A percentile compares a stretch with the other conserved stretches of the same genome.
Evolutionary conservation across 805 yeast species (phyloP).

Genomic region (Candida maris): DNA sequence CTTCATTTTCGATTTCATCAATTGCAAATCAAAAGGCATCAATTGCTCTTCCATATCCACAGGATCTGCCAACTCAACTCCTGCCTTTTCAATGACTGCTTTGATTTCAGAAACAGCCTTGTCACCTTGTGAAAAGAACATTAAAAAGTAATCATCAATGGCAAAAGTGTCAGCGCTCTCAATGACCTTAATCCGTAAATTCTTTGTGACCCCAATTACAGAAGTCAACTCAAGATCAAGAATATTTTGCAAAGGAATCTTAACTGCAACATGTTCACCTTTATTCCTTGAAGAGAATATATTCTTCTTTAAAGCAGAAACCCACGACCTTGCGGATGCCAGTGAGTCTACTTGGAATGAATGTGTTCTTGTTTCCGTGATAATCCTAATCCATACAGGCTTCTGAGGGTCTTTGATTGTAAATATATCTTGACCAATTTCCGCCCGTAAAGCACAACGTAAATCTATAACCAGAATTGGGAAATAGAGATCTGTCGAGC

Average conservation of each 20-base stretch:
- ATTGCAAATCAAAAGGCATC: constrained; percentile 9
- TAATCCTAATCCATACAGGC: constrained; percentile 52
- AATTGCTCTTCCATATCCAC: constrained; percentile 22
- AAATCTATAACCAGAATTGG: constrained; percentile 76
- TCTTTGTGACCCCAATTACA: constrained; percentile 54
- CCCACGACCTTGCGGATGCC: constrained; percentile 79
- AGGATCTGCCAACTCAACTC: constrained; percentile 24
- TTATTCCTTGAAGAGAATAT: constrained; percentile 70
- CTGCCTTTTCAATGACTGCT: constrained; percentile 35
- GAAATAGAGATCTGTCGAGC: constrained; percentile 79
- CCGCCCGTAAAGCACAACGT: constrained; percentile 58
- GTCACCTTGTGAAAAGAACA: constrained; percentile 56
- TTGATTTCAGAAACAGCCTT: constrained; percentile 40
- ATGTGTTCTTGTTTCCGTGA: constrained; percentile 55
- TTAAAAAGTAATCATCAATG: constrained; percentile 65
- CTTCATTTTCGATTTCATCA: constrained; percentile 25
- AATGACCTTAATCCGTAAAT: constrained; percentile 57
- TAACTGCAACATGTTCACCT: constrained; percentile 69
- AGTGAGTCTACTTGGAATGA: constrained; percentile 70
- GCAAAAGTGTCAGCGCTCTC: constrained; percentile 52
- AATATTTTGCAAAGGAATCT: constrained; percentile 69
- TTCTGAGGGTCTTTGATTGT: constrained; percentile 15
- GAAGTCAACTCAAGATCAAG: constrained; percentile 55
- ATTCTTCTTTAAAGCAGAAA: constrained; percentile 64
- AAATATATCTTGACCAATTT: constrained; percentile 32